phyloP scores from a whole-genome alignment of 768 basidiomycete species.

The Podaxis pistillaris region DNA sequence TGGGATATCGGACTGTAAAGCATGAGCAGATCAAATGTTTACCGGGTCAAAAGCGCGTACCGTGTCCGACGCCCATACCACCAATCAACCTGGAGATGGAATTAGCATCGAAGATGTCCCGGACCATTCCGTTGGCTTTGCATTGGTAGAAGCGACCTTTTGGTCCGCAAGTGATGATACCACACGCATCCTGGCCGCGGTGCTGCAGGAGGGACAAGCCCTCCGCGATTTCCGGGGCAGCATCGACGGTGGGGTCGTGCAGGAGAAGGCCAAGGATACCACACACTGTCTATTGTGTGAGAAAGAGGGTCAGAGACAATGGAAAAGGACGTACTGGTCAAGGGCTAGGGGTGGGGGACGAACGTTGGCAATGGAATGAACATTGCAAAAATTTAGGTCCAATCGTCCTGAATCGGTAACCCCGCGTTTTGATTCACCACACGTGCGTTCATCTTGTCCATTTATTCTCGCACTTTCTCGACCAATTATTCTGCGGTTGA shows the following conservation, averaged over 20 bases:
- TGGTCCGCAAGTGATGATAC: conserved; percentile 92
- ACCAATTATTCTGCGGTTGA: conserved; percentile 56
- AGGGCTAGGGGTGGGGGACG: background rate
- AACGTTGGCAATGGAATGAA: background rate
- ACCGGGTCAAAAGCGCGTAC: conserved; percentile 40
- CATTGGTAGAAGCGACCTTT: conserved; percentile 97
- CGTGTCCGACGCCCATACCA: conserved; percentile 97
- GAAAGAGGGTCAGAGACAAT: background rate
- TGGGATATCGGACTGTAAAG: conserved; percentile 87
- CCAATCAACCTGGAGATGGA: conserved; percentile 79
- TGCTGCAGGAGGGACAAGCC: conserved; percentile 96
- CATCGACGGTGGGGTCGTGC: conserved; percentile 71
- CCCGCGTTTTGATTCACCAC: background rate
- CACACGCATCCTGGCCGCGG: conserved; percentile 97
- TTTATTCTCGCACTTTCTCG: background rate
- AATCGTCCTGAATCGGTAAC: conserved; percentile 4
- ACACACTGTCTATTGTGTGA: conserved; percentile 58
- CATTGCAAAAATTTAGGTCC: conserved; percentile 5
- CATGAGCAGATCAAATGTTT: conserved; percentile 11
- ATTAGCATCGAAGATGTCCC: conserved; percentile 89
- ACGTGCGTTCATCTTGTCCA: background rate
- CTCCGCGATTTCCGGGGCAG: conserved; percentile 88
- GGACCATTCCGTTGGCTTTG: conserved; percentile 99
- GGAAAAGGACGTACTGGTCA: background rate
- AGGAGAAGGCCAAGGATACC: conserved; percentile 89